Base-by-base conservation (phyloP, 352 stramenopile genomes). In the Phytophthora meadii region DNA sequence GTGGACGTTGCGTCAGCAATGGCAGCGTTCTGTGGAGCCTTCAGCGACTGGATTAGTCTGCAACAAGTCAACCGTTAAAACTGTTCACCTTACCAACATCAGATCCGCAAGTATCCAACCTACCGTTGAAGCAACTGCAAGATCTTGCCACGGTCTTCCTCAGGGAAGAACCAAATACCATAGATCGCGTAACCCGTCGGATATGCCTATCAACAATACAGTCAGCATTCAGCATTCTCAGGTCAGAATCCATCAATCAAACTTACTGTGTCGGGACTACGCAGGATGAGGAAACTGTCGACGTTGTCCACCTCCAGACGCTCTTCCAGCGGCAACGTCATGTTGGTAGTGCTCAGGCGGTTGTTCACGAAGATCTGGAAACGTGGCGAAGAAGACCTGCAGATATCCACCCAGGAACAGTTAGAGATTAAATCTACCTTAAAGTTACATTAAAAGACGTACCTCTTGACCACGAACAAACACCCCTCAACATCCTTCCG, bases 281-380 rank as follows among this genome's bases (percentile, higher is more conserved):
- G 88, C 39, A 95, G 58, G 62, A 95, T 95, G 49, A 95, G 66
- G 53, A 95, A 95, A 45, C 81, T 91, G 54, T 95, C 88, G 11
- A 95, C 75, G 45, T 84, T 93, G 74, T 93, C 87, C 44, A 95
- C 82, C 52, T 93, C 76, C 4, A 95, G 77, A 57, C 74, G 69
- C 27, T 79, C 84, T 55, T 92, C 79, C 44, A 95, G 65, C 9
- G 81, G 57, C 56, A 95, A 81, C 68, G 81, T 85, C 81, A 95
- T 89, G 63, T 95, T 95, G 46, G 83, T 93, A 50, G 88, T 95
- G 65, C 83, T 95, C 61, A 95, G 55, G n/a, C 88, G 88, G 65
- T 95, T 95, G 68, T 92, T 95, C n/a, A 95, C 84, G 48, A 90
- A 90, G 54, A 95, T 87, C 76, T 95, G 88, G 71, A 93, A 94